Conservation (phyloP, 192 early-diverging fungal species). For the Gonapodya sp. region DNA sequence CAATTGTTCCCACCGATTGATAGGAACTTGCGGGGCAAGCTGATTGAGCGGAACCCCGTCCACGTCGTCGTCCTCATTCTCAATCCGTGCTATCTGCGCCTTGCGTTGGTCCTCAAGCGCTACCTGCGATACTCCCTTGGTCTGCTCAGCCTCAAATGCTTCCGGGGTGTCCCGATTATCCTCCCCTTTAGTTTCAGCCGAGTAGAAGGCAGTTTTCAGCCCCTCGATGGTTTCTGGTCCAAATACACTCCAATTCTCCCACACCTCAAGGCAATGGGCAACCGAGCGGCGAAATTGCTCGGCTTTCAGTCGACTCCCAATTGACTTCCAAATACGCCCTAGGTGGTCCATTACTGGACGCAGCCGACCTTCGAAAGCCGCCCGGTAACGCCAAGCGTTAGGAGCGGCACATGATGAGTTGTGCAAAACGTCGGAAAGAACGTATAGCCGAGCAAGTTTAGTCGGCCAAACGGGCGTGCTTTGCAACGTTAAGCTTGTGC, state of each 20-base stretch:
- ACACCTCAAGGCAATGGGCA: conserved; percentile 60
- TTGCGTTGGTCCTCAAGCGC: conserved; percentile 10
- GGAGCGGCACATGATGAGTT: conserved; percentile 68
- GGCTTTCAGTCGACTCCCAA: conserved; percentile 66
- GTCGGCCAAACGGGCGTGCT: conserved; percentile 42
- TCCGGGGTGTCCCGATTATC: background rate
- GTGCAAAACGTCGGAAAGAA: conserved; percentile 86
- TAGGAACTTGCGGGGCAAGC: conserved; percentile 8
- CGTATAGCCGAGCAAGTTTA: conserved; percentile 65
- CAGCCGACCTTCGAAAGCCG: conserved; percentile 51
- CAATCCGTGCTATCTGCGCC: conserved; percentile 20
- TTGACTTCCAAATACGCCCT: conserved; percentile 49
- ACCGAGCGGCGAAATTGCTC: conserved; percentile 57
- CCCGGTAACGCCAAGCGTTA: conserved; percentile 82
- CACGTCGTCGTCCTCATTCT: conserved; percentile 32
- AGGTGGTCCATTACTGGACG: conserved; percentile 59
- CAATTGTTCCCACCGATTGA: background rate
- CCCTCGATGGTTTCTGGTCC: conserved; percentile 53
- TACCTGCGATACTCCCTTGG: background rate
- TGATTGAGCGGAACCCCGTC: conserved; percentile 36
- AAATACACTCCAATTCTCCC: conserved; percentile 89
- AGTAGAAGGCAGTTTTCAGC: conserved; percentile 36
- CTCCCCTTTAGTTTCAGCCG: conserved; percentile 22
- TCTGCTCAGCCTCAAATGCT: background rate
- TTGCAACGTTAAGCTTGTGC: conserved; percentile 42